phyloP scores from a whole-genome alignment of 1,284 basidiomycete species.

The Papiliotrema nemorosa region DNA sequence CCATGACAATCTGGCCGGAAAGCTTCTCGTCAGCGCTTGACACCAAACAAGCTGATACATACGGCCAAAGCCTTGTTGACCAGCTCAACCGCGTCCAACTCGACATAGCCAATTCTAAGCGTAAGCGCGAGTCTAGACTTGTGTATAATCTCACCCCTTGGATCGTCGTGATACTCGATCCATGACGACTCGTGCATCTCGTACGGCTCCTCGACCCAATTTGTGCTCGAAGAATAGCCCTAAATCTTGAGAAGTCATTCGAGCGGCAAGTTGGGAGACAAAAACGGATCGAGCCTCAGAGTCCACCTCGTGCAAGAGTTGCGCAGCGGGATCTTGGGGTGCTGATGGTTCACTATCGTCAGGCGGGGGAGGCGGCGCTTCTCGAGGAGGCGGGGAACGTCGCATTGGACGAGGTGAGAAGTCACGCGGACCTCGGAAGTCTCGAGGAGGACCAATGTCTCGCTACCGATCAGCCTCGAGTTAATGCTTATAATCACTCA shows the following conservation, averaged over 20 bases:
- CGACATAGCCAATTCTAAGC: slow-evolving; percentile 88
- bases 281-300: slow-evolving; percentile 96
- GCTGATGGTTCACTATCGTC: slow-evolving; percentile 12
- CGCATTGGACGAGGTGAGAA: slow-evolving; percentile 51
- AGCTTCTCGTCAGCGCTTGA: slow-evolving; percentile 22
- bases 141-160: slow-evolving; percentile 70
- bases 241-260: slow-evolving; percentile 90
- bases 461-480: slow-evolving; percentile 24
- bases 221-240: slow-evolving; percentile 99
- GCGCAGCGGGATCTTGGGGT: slow-evolving; percentile 25
- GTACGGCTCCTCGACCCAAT: slow-evolving; percentile 83
- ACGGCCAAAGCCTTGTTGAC: slow-evolving; percentile 86
- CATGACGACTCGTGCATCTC: slow-evolving; percentile 92
- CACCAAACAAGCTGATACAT: not conserved
- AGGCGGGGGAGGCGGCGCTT: slow-evolving; percentile 47
- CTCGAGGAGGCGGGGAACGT: slow-evolving; percentile 68
- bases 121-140: slow-evolving; percentile 1
- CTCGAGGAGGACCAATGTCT: slow-evolving; percentile 13
- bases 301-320: slow-evolving; percentile 56
- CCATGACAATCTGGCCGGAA: slow-evolving; percentile 91
- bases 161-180: slow-evolving; percentile 88
- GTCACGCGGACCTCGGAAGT: slow-evolving; percentile 42
- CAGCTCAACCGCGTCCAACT: slow-evolving; percentile 82
- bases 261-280: slow-evolving; percentile 93
- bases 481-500: slow-evolving; percentile 17